Conservation (phyloP, 805 yeast genomes). For the Isabelozyma pseudorhagii region DNA sequence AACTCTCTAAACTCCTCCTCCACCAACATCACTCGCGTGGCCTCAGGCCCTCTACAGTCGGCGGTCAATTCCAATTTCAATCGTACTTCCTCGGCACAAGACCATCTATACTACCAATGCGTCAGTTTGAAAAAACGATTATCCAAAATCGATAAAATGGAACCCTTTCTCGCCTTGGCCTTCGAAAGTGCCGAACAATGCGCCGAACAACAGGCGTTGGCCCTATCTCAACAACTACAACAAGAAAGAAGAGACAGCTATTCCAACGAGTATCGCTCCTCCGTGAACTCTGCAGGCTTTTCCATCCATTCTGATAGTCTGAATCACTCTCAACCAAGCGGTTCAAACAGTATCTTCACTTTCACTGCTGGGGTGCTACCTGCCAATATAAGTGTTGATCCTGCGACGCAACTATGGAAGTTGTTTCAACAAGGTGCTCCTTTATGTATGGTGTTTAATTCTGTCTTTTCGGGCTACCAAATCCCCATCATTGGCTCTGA, state of each 20-base stretch:
- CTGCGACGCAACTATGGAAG: slow-evolving; percentile 87
- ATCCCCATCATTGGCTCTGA: slow-evolving; percentile 68
- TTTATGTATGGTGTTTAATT: slow-evolving; percentile 78
- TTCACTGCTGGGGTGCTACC: slow-evolving; percentile 78
- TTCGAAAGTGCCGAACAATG: slow-evolving; percentile 62
- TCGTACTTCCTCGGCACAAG: slow-evolving; percentile 56
- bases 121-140: slow-evolving; percentile 52
- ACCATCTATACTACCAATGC: slow-evolving; percentile 71
- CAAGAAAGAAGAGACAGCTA: slow-evolving; percentile 13
- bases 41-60: slow-evolving; percentile 45
- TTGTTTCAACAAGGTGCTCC: slow-evolving; percentile 92
- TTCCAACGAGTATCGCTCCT: slow-evolving; percentile 27
- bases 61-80: slow-evolving; percentile 52
- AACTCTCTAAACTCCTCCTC: slow-evolving; percentile 27
- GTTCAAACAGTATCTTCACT: slow-evolving; percentile 42
- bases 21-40: slow-evolving; percentile 36
- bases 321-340: slow-evolving; percentile 13
- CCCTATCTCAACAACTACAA: slow-evolving; percentile 40
- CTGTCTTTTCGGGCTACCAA: slow-evolving; percentile 35
- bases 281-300: slow-evolving; percentile 31
- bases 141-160: slow-evolving; percentile 61
- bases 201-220: slow-evolving; percentile 69
- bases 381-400: slow-evolving; percentile 74
- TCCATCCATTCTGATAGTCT: slow-evolving; percentile 32
- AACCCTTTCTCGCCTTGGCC: slow-evolving; percentile 64